A percentile compares a stretch with the other conserved stretches of the same genome.
Evolutionary conservation across 352 stramenopile species (phyloP).

Genomic region (Pythium graminicola): DNA sequence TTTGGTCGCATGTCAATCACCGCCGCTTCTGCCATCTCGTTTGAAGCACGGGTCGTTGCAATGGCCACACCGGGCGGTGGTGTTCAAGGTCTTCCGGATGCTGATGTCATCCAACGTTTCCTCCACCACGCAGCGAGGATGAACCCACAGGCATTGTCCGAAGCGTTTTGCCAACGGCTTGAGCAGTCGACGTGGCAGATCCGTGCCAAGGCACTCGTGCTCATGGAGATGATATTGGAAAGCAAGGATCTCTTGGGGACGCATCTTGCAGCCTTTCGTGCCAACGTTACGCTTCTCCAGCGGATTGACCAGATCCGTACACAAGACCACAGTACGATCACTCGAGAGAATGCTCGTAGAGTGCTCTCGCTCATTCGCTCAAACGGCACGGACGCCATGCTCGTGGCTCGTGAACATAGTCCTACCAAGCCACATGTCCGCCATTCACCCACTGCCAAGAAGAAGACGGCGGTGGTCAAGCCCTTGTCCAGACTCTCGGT

Average conservation of each 20-base stretch:
- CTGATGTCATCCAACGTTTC: slow-evolving; percentile 40
- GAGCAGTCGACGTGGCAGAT: slow-evolving; percentile 48
- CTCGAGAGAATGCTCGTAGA: slow-evolving; percentile 45
- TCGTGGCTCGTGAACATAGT: slow-evolving; percentile 29
- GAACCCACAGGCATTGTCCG: slow-evolving; percentile 23
- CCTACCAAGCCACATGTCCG: slow-evolving; percentile 25
- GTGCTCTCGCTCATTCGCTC: slow-evolving; percentile 50
- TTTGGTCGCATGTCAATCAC: slow-evolving; percentile 10
- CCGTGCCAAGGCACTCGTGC: slow-evolving; percentile 42
- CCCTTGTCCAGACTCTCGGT: slow-evolving; percentile 5
- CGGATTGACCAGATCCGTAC: slow-evolving; percentile 31
- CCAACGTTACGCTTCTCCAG: slow-evolving; percentile 24
- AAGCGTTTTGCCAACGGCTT: slow-evolving; percentile 35
- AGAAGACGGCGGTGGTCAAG: not conserved
- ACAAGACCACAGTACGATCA: slow-evolving; percentile 33
- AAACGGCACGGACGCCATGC: slow-evolving; percentile 33
- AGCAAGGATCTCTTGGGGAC: slow-evolving; percentile 28
- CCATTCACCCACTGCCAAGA: slow-evolving; percentile 11
- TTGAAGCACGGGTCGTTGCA: slow-evolving; percentile 42
- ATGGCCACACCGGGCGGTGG: slow-evolving; percentile 41
- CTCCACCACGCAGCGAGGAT: slow-evolving; percentile 35
- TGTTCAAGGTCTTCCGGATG: slow-evolving; percentile 48
- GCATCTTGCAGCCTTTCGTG: slow-evolving; percentile 30
- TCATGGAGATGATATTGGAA: slow-evolving; percentile 53
- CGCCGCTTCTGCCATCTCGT: slow-evolving; percentile 14